phyloP scores from a whole-genome alignment of 129 eudicot genomes.

The Chrysanthemum lavandulifolium region DNA sequence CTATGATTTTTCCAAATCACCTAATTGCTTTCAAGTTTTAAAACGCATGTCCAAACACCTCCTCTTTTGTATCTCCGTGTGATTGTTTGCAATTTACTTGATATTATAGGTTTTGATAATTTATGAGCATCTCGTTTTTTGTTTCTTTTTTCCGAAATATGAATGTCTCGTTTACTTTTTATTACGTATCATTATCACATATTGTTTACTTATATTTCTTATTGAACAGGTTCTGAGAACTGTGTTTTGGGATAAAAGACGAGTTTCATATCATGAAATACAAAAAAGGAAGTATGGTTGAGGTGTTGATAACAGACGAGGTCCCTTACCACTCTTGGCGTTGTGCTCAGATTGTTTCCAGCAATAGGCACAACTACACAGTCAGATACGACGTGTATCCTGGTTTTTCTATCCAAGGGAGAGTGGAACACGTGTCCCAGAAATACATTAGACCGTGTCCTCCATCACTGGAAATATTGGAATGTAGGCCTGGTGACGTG shows the following conservation, averaged over 20 bases:
- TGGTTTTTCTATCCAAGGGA: conserved; percentile 29
- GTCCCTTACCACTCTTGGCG: conserved; percentile 64
- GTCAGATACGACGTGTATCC: conserved; percentile 49
- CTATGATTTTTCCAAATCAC: too few relatives aligned
- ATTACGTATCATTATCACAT: neutral
- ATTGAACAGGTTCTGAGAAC: conserved; percentile 23
- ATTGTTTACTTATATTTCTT: conserved; percentile 10
- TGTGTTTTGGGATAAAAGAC: conserved; percentile 14
- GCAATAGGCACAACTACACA: conserved; percentile 45
- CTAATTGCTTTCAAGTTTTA: too few relatives aligned
- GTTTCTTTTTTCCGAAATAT: neutral
- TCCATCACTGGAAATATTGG: conserved; percentile 41
- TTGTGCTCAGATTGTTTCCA: conserved; percentile 52
- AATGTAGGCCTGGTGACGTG: conserved; percentile 63
- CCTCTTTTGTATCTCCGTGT: too few relatives aligned
- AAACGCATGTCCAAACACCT: too few relatives aligned
- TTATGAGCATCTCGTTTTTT: neutral
- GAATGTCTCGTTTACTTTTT: neutral
- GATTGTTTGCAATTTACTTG: neutral
- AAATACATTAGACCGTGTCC: conserved; percentile 74
- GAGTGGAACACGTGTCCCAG: conserved; percentile 45
- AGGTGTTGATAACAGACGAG: conserved; percentile 55
- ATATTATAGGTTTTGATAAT: neutral
- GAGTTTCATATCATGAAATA: conserved; percentile 44
- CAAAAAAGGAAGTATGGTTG: conserved; percentile 56